Evolutionary conservation across 768 basidiomycete genomes (phyloP).

Genomic region (Suillus variegatus): DNA sequence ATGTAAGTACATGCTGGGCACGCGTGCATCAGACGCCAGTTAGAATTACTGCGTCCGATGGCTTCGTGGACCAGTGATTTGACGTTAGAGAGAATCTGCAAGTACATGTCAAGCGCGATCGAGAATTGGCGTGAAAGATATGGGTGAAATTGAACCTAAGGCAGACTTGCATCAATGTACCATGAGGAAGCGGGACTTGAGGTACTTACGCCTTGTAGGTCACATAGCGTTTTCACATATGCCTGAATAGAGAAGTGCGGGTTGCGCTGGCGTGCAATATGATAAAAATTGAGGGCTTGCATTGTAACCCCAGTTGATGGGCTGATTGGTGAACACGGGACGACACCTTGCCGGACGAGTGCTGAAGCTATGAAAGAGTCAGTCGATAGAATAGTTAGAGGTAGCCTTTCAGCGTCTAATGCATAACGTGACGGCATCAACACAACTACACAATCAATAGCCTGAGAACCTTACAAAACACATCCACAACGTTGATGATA

Average conservation of each 20-base stretch:
- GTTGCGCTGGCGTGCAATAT: conserved; percentile 7
- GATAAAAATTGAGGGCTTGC: conserved; percentile 11
- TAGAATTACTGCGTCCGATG: no score
- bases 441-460: background rate
- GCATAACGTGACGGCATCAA: no score
- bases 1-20: no score
- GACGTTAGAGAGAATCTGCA: no score
- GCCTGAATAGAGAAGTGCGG: conserved; percentile 24
- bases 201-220: conserved; percentile 16
- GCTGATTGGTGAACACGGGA: conserved; percentile 10
- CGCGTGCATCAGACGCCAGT: no score
- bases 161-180: background rate
- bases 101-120: no score
- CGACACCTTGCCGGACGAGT: conserved; percentile 7
- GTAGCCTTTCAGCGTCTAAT: background rate
- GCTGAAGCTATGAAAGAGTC: conserved; percentile 8
- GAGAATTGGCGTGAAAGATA: no score
- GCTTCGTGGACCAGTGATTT: no score
- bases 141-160: conserved; percentile 6
- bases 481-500: background rate
- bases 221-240: conserved; percentile 20
- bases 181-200: background rate
- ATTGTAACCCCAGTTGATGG: conserved; percentile 7
- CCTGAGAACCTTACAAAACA: conserved; percentile 2
- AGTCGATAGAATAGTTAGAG: background rate